Percentiles rank a stretch among this genome's conserved stretches.
Evolutionary conservation across 2,329 filamentous ascomycete genomes (phyloP).

Genomic region (Clonostachys sp.): DNA sequence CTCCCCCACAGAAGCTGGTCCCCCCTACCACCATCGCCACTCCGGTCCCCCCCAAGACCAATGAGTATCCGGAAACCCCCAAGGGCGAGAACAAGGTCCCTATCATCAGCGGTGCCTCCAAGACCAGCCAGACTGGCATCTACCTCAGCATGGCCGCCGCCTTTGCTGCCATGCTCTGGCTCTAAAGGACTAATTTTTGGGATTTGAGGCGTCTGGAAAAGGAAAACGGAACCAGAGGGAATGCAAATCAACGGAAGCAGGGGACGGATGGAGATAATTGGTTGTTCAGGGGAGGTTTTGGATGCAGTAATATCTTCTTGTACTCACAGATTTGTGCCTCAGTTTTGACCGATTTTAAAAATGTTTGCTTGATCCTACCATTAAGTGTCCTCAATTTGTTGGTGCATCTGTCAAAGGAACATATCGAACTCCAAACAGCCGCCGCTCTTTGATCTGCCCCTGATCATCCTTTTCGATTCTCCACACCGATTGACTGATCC

Average conservation of each 20-base stretch:
- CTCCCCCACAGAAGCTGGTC: too few relatives aligned
- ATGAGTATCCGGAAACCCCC: too few relatives aligned
- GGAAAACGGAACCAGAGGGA: neutral
- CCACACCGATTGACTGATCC: slow-evolving; percentile 62
- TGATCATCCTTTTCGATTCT: slow-evolving; percentile 66
- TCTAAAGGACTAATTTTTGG: neutral
- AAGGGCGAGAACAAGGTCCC: neutral
- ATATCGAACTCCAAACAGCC: slow-evolving; percentile 68
- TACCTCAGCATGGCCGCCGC: slow-evolving; percentile 2
- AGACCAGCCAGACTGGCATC: neutral
- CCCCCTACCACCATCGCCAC: too few relatives aligned
- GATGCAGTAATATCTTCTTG: too few relatives aligned
- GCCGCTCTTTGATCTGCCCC: slow-evolving; percentile 56
- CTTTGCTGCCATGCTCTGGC: slow-evolving; percentile 2
- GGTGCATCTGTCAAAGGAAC: slow-evolving; percentile 73
- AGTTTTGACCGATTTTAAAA: neutral
- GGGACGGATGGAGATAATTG: neutral
- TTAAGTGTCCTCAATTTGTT: neutral
- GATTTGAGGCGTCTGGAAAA: neutral
- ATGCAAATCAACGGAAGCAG: neutral
- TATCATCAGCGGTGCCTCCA: neutral
- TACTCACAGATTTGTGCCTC: neutral
- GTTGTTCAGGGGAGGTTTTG: neutral
- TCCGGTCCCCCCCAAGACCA: too few relatives aligned
- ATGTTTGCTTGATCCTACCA: neutral